Percentiles rank a stretch among this genome's conserved stretches.
These are phyloP conservation scores for Ulota crispa DNA, from an alignment of 225 moss, liverwort and hornwort species.

Conservation along the genomic window DNA sequence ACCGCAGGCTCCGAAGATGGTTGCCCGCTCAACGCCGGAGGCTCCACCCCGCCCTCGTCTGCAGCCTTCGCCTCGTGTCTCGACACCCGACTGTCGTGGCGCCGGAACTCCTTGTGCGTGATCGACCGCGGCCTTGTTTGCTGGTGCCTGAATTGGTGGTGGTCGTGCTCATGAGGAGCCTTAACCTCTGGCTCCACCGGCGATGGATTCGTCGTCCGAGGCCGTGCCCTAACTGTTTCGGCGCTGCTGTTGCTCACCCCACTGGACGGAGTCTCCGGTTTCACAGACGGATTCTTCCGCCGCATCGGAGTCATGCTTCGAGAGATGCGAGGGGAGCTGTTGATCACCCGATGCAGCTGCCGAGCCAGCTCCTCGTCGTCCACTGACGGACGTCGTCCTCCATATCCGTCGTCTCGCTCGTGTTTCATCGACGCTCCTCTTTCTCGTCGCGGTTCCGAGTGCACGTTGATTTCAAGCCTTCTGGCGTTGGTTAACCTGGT, in stretches of 20 bases:
- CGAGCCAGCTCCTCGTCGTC: constrained; percentile 91
- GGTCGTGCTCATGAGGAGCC: constrained; percentile 34
- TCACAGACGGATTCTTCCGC: constrained; percentile 51
- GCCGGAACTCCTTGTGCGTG: constrained; percentile 71
- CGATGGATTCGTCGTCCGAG: constrained; percentile 44
- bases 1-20: background rate
- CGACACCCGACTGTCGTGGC: constrained; percentile 58
- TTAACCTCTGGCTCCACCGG: constrained; percentile 39
- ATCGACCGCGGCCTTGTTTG: constrained; percentile 75
- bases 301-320: constrained; percentile 66
- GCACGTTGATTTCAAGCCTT: constrained; percentile 55
- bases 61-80: constrained; percentile 51
- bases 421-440: constrained; percentile 42
- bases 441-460: constrained; percentile 45
- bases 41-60: constrained; percentile 30
- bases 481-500: constrained; percentile 20
- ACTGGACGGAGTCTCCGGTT: constrained; percentile 49
- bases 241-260: constrained; percentile 64
- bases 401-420: constrained; percentile 54
- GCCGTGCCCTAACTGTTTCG: constrained; percentile 57
- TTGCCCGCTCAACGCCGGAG: too few species aligned
- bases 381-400: constrained; percentile 39
- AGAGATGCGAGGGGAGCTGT: constrained; percentile 92
- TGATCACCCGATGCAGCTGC: constrained; percentile 87
- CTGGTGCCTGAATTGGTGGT: constrained; percentile 56